phyloP scores from a whole-genome alignment of 352 stramenopile species.

The Pythium sp. region DNA sequence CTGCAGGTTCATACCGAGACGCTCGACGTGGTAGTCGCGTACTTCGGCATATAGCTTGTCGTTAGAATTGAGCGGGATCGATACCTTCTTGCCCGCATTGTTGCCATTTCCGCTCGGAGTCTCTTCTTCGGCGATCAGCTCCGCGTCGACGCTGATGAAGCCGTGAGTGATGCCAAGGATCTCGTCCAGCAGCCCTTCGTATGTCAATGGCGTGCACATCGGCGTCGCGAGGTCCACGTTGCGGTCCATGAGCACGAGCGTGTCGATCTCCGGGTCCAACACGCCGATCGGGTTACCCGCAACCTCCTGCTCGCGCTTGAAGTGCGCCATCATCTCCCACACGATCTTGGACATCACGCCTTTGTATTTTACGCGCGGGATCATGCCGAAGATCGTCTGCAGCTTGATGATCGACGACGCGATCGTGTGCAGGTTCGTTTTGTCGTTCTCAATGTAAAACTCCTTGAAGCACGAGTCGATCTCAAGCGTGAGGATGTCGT shows the following conservation, averaged over 20 bases:
- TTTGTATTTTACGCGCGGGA: conserved; percentile 94
- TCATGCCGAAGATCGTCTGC: conserved; percentile 91
- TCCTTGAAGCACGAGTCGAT: conserved; percentile 84
- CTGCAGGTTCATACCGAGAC: conserved; percentile 95
- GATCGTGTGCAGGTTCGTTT: conserved; percentile 85
- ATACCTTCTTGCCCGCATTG: conserved; percentile 72
- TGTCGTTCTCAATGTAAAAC: conserved; percentile 88
- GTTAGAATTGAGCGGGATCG: conserved; percentile 93
- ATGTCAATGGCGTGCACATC: conserved; percentile 96
- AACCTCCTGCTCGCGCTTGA: conserved; percentile 90
- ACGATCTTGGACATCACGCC: conserved; percentile 90
- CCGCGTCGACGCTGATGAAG: conserved; percentile 77
- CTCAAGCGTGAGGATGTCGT: conserved; percentile 94
- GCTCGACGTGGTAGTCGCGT: conserved; percentile 95
- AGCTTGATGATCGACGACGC: conserved; percentile 91
- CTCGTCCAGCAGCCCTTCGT: conserved; percentile 96
- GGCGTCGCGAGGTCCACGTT: conserved; percentile 95
- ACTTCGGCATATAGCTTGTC: conserved; percentile 96
- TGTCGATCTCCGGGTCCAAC: conserved; percentile 90
- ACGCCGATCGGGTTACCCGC: conserved; percentile 73
- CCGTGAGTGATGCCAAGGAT: conserved; percentile 93
- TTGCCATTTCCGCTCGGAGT: conserved; percentile 17
- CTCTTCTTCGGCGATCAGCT: conserved; percentile 77
- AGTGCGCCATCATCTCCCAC: conserved; percentile 89
- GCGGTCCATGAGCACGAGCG: conserved; percentile 93